These are phyloP conservation scores for Geotrichum histeridarum DNA, from an alignment of 1,139 yeast genomes.

Conservation along the genomic window DNA sequence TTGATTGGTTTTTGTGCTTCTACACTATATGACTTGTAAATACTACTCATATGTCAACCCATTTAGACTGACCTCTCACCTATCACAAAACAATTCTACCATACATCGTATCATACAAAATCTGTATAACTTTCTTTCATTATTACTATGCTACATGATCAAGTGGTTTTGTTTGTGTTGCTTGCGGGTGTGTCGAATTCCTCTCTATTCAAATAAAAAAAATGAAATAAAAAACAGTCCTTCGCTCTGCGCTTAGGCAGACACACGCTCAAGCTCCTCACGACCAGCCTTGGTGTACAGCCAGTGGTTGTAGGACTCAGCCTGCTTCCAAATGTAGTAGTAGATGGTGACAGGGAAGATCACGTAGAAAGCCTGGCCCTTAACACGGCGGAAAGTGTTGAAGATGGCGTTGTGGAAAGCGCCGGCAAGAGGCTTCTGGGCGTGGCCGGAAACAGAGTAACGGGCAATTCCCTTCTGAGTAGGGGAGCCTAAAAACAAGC, in stretches of 20 bases:
- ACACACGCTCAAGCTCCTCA: conserved; percentile 66
- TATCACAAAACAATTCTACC: too few species aligned
- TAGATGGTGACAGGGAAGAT: conserved; percentile 72
- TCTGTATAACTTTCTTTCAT: not conserved
- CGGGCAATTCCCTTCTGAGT: conserved; percentile 28
- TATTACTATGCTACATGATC: not conserved
- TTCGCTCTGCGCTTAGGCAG: conserved; percentile 12
- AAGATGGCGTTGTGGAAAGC: conserved; percentile 78
- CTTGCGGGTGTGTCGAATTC: not conserved
- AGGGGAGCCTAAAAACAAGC: conserved; percentile 25
- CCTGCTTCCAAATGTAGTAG: conserved; percentile 83
- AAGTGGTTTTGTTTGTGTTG: not conserved
- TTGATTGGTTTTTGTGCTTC: too few species aligned
- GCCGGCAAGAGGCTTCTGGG: conserved; percentile 89
- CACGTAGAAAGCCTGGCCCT: conserved; percentile 75
- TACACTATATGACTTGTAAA: too few species aligned
- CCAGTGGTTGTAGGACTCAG: conserved; percentile 88
- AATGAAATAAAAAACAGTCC: too few species aligned
- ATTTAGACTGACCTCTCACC: too few species aligned
- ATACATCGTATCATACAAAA: too few species aligned
- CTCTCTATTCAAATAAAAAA: too few species aligned
- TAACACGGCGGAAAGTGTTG: conserved; percentile 93
- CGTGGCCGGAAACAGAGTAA: conserved; percentile 89
- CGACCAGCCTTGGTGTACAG: conserved; percentile 97
- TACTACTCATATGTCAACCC: too few species aligned